phyloP scores from a whole-genome alignment of 73 alveolate species.

The Tetrahymena borealis region DNA sequence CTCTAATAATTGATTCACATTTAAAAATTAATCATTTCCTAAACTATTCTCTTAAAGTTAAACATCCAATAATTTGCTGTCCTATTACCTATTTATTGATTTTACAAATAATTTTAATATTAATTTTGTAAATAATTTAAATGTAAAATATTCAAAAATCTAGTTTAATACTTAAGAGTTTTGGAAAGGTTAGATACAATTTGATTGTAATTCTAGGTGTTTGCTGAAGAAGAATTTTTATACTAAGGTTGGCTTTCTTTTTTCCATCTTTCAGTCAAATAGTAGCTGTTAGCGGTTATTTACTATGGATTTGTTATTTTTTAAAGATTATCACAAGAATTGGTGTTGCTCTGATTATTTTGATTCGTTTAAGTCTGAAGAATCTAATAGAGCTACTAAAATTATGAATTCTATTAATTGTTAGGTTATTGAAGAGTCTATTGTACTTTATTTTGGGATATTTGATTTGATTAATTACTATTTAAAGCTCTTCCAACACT shows the following conservation, averaged over 20 bases:
- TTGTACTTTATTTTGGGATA: background rate
- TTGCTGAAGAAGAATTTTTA: background rate
- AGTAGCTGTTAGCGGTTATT: background rate
- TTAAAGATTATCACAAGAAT: background rate
- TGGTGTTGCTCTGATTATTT: background rate
- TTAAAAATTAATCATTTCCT: background rate
- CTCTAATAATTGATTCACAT: background rate
- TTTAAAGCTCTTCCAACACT: background rate
- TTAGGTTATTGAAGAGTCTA: background rate
- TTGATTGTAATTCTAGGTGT: background rate
- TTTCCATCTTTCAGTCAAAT: background rate
- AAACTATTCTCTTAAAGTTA: background rate
- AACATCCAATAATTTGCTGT: background rate
- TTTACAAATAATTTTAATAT: too few relatives aligned
- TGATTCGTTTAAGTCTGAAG: background rate
- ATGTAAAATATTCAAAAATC: too few relatives aligned
- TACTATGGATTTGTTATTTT: background rate
- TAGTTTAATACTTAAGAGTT: too few relatives aligned
- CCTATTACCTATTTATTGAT: background rate
- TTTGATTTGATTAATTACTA: too few relatives aligned
- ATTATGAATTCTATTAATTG: background rate
- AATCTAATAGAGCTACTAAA: background rate
- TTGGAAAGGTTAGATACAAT: too few relatives aligned
- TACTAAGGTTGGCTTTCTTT: background rate
- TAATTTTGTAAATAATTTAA: too few relatives aligned